phyloP scores from a whole-genome alignment of 176 grass and related monocot genomes.

The Olyra latifolia region DNA sequence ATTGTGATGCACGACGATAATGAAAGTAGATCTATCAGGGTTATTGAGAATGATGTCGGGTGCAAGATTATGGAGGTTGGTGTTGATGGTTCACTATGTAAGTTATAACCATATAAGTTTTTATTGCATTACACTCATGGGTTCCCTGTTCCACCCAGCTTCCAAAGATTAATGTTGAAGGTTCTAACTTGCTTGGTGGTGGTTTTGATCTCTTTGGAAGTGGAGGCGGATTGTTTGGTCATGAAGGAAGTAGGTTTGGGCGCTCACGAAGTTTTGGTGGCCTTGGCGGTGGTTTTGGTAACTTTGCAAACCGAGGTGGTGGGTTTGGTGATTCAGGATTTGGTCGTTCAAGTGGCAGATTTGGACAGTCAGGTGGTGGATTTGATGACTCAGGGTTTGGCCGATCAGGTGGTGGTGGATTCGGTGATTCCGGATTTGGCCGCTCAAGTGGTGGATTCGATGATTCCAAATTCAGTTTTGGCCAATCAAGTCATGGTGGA shows the following conservation, averaged over 20 bases:
- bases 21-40: conserved; percentile 60
- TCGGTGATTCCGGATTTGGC: conserved; percentile 31
- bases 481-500: conserved; percentile 42
- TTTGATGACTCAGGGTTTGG: conserved; percentile 34
- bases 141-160: conserved; percentile 45
- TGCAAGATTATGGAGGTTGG: conserved; percentile 76
- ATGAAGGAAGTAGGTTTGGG: conserved; percentile 19
- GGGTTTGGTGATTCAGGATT: conserved; percentile 48
- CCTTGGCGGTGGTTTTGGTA: conserved; percentile 38
- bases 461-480: conserved; percentile 25
- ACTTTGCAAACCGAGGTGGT: conserved; percentile 13
- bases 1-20: conserved; percentile 67
- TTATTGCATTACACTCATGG: conserved; percentile 22
- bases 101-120: background rate
- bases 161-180: conserved; percentile 74
- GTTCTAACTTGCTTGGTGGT: conserved; percentile 57
- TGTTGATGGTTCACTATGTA: background rate
- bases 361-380: conserved; percentile 16
- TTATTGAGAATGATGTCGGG: conserved; percentile 78
- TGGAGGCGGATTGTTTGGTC: conserved; percentile 33
- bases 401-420: conserved; percentile 43
- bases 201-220: conserved; percentile 60
- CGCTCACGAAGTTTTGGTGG: conserved; percentile 36
- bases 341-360: conserved; percentile 37
- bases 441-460: conserved; percentile 44